phyloP scores from a whole-genome alignment of 805 yeast species.

The Candida nonsorbophila region DNA sequence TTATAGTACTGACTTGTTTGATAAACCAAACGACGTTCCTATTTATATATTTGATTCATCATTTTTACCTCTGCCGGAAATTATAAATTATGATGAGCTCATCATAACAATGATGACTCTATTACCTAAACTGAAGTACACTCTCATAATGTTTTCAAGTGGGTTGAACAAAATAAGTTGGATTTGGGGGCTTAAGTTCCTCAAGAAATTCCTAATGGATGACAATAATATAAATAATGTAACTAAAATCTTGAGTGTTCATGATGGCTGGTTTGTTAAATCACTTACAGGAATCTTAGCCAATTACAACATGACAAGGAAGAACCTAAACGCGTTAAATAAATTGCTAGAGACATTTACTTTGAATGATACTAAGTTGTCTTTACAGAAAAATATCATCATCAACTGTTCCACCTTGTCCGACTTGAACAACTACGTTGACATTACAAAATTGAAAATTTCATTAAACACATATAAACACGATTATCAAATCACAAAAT shows the following conservation, averaged over 20 bases:
- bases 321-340: slow-evolving; percentile 21
- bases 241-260: slow-evolving; percentile 69
- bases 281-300: slow-evolving; percentile 68
- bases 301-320: slow-evolving; percentile 44
- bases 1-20: slow-evolving; percentile 55
- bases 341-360: slow-evolving; percentile 19
- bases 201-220: slow-evolving; percentile 48
- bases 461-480: slow-evolving; percentile 70
- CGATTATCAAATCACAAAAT: slow-evolving; percentile 49
- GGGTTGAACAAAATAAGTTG: slow-evolving; percentile 66
- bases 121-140: slow-evolving; percentile 61
- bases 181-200: slow-evolving; percentile 61
- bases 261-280: slow-evolving; percentile 85
- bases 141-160: slow-evolving; percentile 72
- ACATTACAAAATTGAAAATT: slow-evolving; percentile 71
- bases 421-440: slow-evolving; percentile 57
- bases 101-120: slow-evolving; percentile 50
- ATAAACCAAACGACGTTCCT: slow-evolving; percentile 65
- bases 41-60: slow-evolving; percentile 81
- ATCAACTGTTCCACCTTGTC: slow-evolving; percentile 45
- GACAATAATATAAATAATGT: slow-evolving; percentile 45
- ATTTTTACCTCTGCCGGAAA: slow-evolving; percentile 60
- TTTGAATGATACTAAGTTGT: slow-evolving; percentile 1
- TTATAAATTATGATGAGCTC: slow-evolving; percentile 40
- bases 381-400: slow-evolving; percentile 8